Evolutionary conservation across 306 rosid species (phyloP).

Genomic region (Gastrolobium villosum): DNA sequence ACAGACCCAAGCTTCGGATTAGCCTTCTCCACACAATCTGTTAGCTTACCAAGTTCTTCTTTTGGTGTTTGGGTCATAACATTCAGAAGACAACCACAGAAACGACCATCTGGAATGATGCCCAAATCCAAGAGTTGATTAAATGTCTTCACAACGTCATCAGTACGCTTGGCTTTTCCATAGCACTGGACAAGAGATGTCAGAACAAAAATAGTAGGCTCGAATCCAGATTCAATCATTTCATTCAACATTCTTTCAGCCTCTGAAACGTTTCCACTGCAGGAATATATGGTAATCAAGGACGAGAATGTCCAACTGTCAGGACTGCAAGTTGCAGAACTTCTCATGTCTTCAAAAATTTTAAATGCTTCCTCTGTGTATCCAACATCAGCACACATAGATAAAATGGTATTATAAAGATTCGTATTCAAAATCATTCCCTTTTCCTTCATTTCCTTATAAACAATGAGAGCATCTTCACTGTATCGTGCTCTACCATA

Average conservation of each 20-base stretch:
- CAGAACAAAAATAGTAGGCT: conserved; percentile 86
- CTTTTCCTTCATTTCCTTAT: conserved; percentile 88
- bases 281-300: conserved; percentile 86
- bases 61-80: conserved; percentile 84
- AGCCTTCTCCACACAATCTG: conserved; percentile 71
- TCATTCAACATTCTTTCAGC: conserved; percentile 79
- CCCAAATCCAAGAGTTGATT: conserved; percentile 74
- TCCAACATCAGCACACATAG: conserved; percentile 95
- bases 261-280: conserved; percentile 76
- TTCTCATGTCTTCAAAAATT: conserved; percentile 80
- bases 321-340: conserved; percentile 62
- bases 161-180: conserved; percentile 86
- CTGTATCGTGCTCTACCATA: conserved; percentile 77
- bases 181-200: conserved; percentile 95
- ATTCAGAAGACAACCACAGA: conserved; percentile 91
- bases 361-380: conserved; percentile 70
- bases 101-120: conserved; percentile 80
- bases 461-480: conserved; percentile 79
- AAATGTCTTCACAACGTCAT: conserved; percentile 88
- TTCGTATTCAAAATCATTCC: conserved; percentile 70
- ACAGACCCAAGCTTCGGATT: conserved; percentile 76
- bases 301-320: conserved; percentile 99
- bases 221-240: conserved; percentile 84
- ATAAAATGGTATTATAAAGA: conserved; percentile 79
- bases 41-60: conserved; percentile 79